Percentiles rank a stretch among this genome's conserved stretches.
phyloP scores from a whole-genome alignment of 768 basidiomycete species.

The Jaapia argillacea region DNA sequence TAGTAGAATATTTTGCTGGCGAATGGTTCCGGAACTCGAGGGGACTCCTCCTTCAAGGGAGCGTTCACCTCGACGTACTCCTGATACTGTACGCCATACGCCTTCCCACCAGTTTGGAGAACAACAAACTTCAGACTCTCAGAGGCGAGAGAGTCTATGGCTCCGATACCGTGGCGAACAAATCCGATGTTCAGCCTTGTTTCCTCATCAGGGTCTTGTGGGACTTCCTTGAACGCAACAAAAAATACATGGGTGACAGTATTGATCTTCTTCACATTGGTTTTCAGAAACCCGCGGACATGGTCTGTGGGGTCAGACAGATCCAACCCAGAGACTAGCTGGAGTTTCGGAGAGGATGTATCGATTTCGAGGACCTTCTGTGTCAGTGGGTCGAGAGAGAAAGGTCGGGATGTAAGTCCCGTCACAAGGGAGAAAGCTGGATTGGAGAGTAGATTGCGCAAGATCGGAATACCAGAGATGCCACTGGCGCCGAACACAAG shows the following conservation, averaged over 20 bases:
- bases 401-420: background rate
- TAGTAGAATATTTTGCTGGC: background rate
- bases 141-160: background rate
- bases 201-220: background rate
- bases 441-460: background rate
- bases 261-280: background rate
- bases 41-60: background rate
- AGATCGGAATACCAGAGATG: background rate
- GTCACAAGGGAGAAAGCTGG: background rate
- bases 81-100: background rate
- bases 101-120: constrained; percentile 1
- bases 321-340: background rate
- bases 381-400: background rate
- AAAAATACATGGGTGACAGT: constrained; percentile 1
- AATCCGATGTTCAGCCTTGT: background rate
- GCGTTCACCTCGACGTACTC: background rate
- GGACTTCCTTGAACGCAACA: background rate
- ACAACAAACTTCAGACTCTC: background rate
- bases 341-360: constrained; percentile 2
- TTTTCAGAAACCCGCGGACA: background rate
- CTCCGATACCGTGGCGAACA: background rate
- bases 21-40: background rate
- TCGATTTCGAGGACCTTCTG: constrained; percentile 13
- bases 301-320: background rate
- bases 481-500: background rate